Evolutionary conservation across 2,329 filamentous ascomycete genomes (phyloP), one percentile per base, ranked within the genome.

Genomic region (Cercospora zeae-maydis): DNA sequence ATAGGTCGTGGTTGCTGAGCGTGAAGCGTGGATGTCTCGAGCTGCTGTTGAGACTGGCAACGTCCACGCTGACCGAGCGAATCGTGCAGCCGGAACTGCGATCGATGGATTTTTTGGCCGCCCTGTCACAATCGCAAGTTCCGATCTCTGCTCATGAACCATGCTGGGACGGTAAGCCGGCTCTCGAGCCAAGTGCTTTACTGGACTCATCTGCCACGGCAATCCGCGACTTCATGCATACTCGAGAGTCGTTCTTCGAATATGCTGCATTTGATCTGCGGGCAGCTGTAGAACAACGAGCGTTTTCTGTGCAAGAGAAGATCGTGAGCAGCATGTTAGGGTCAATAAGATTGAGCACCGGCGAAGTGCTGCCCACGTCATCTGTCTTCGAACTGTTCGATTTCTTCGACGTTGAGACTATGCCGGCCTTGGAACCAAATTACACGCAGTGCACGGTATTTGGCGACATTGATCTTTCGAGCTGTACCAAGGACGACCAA

Each of bases 381-480:
- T 92, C 90, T 3, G 84, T 98, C 6, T 96, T 98, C 72, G 92
- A 97, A 67, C 83, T 98, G 21, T 95, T 96, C 71, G 95, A 99
- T 77, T 98, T 98, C 71, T 84, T 95, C 74, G 87, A 90, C 64
- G 76, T 89, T 10, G 82, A 85, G 53, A 80, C 87, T 39, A 76
- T 78, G 0, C 75, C 76, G 62, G 73, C 82, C 1, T 75, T 83
- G 2, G 69, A 70, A 19, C 67, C 71, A 27, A 58, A 86, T 87
- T 4, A 78, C 14, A 52, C 62, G n/a, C 60, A 64, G 27, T 66
- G 90, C 19, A 77, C 80, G 42, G 84, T 84, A 64, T 88, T 93
- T 64, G 78, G 79, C 16, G 86, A 87, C 45, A 75, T 96, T 24
- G 86, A 93, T 67, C 78, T 96, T 53, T 81, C 83, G 3, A 79